Base-by-base conservation (phyloP, 495 filamentous ascomycete genomes). In the Penicillium desertorum region DNA sequence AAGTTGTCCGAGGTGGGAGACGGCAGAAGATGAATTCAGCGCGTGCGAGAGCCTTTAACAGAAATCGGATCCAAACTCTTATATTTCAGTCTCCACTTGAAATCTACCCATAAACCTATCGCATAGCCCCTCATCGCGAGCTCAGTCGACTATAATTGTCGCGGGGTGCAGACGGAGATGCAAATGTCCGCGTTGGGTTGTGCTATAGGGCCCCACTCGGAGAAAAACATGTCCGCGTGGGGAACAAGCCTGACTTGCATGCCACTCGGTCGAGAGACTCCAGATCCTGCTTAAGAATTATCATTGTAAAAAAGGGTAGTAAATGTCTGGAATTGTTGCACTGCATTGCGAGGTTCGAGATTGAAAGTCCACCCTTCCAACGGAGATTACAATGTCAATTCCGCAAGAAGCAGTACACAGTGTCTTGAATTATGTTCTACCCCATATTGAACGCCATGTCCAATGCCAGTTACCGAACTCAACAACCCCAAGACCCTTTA, bases 201-300 rank as follows among this genome's bases (percentile, higher is more conserved):
- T 19, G 30, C 25, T 37, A 17, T 39, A 9, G 46, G 37, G 41
- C 10, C 27, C 39, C 29, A 19, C 51, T 11, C 45, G 63, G 63
- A 65, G 36, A 54, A 63, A 60, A 54, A 60, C 45, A 63, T 56
- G 54, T 60, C 63, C 63, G 63, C 4, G 9, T 23, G 25, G 41
- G 32, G 20, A 51, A 45, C 44, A 56, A 23, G 41, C 51, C 25
- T 43, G 51, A 45, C 44, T 48, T 29, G 46, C 12, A 46, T 7
- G 9, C n/a, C 4, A 39, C 17, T 50, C 32, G 25, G 25, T 29
- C 46, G 29, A 49, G 46, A 30, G 10, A 49, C 8, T 32, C 30
- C 30, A 12, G 30, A 32, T 32, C 27, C 27, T 29, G 27, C 8
- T 10, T 10, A 29, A 29, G 27, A 8, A 29, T 9, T 10, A 29